Conservation (phyloP, 768 basidiomycete species). For the Austroboletus eburneus region DNA sequence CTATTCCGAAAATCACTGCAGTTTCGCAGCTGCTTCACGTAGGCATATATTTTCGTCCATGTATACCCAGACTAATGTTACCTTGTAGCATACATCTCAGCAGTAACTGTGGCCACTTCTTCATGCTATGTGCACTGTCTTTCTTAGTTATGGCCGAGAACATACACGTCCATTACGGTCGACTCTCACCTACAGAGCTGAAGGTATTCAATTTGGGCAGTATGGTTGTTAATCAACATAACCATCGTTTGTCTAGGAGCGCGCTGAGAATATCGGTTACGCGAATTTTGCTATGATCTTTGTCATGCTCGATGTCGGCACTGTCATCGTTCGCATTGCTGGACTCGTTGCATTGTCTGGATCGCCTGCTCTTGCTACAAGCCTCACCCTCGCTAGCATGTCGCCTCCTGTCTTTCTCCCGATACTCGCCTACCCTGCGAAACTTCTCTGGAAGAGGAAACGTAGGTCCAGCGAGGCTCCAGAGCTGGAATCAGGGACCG, state of each 20-base stretch:
- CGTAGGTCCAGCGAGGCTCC: background rate
- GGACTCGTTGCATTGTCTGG: slow-evolving; percentile 11
- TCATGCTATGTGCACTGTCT: slow-evolving; percentile 11
- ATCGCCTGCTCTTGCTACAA: slow-evolving; percentile 8
- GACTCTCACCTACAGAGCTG: slow-evolving; percentile 19
- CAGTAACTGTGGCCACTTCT: background rate
- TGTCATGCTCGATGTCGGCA: slow-evolving; percentile 18
- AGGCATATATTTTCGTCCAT: background rate
- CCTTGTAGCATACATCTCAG: slow-evolving; percentile 18
- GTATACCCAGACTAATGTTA: slow-evolving; percentile 1
- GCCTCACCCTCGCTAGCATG: slow-evolving; percentile 12
- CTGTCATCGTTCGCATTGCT: slow-evolving; percentile 15
- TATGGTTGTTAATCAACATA: background rate
- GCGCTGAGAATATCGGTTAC: slow-evolving; percentile 10
- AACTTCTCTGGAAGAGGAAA: background rate
- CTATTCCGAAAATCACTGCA: background rate
- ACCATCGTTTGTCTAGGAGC: background rate
- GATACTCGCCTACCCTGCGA: background rate
- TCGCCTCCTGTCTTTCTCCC: slow-evolving; percentile 3
- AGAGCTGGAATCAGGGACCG: slow-evolving; percentile 1
- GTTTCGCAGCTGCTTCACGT: slow-evolving; percentile 18
- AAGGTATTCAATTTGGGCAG: slow-evolving; percentile 14
- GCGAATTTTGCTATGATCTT: slow-evolving; percentile 15
- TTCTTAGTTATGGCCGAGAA: slow-evolving; percentile 19
- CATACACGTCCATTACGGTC: slow-evolving; percentile 16